Percentiles rank a stretch among this genome's conserved stretches.
Conservation (phyloP, 306 rosid genomes). For the Pachyrhizus erosus region DNA sequence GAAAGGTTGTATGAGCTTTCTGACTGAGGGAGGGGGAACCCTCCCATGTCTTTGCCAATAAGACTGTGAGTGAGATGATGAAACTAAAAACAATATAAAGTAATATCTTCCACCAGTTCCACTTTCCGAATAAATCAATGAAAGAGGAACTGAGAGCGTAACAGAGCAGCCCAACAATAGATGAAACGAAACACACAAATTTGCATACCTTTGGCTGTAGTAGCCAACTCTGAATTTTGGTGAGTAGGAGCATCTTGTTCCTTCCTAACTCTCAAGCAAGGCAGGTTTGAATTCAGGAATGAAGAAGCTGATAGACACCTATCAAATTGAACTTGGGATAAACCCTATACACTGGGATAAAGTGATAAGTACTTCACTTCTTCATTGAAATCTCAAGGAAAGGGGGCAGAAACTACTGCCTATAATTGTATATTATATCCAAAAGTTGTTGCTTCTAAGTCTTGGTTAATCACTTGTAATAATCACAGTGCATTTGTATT, state of each 20-base stretch:
- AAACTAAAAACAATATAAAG: background rate
- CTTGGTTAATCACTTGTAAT: too few relatives aligned
- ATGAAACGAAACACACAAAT: slow-evolving; percentile 7
- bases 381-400: background rate
- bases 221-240: background rate
- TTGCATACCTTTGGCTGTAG: background rate
- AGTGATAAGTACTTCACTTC: too few relatives aligned
- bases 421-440: too few relatives aligned
- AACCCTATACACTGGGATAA: background rate
- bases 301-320: background rate
- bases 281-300: background rate
- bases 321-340: background rate
- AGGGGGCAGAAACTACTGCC: too few relatives aligned
- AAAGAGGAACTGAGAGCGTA: slow-evolving; percentile 8
- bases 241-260: background rate
- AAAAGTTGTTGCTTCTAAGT: too few relatives aligned
- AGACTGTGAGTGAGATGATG: background rate
- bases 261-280: background rate
- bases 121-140: background rate
- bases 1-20: background rate
- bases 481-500: too few relatives aligned
- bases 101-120: background rate
- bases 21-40: background rate
- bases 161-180: background rate
- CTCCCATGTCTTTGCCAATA: background rate